Base-by-base conservation (phyloP, 305 asterid genomes). In the Solanum chacoense region DNA sequence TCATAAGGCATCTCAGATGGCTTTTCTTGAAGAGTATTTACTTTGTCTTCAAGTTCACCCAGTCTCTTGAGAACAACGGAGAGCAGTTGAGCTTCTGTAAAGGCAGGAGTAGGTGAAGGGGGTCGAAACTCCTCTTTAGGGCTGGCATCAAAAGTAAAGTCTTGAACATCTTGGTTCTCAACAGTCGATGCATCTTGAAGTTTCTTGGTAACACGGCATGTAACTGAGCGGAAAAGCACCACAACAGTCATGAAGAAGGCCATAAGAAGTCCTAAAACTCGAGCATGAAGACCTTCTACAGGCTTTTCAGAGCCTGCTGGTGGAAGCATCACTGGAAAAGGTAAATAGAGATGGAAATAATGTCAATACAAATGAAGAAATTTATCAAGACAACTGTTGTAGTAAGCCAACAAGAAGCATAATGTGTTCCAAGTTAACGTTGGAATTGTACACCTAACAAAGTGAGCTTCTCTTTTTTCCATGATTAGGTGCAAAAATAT, bases 1-100 rank as follows among this genome's bases (percentile, higher is more conserved):
- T 96, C 99, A 72, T 90, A 93, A 28, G 99, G 99, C 99, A 98
- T 98, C 95, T 92, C 95, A 85, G 96, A 95, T 85, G 99, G 99
- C 92, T 94, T 96, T 88, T 91, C 95, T 90, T 96, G 95, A 92
- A 98, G 98, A 13, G 94, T 90, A 91, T 38, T 89, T 38, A 96
- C 98, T 90, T 95, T 94, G 90, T 95, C 98, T 91, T 97, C 99
- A 50, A 96, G 97, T 89, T 96, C 99, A 20, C 96, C 94, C 94
- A 97, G 89, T 91, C 98, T 95, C 94, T 94, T 94, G 89, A 96
- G 69, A 22, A 97, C 98, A 26, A 96, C 90, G 24, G 99, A 92
- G 85, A 96, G 85, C 38, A 97, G 93, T 88, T 97, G 98, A 35
- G 96, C 95, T 92, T 96, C 98, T 11, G 95, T 93, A 90, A 93